Base-by-base conservation (phyloP, 345 rosid species). In the Ceriops decandra region DNA sequence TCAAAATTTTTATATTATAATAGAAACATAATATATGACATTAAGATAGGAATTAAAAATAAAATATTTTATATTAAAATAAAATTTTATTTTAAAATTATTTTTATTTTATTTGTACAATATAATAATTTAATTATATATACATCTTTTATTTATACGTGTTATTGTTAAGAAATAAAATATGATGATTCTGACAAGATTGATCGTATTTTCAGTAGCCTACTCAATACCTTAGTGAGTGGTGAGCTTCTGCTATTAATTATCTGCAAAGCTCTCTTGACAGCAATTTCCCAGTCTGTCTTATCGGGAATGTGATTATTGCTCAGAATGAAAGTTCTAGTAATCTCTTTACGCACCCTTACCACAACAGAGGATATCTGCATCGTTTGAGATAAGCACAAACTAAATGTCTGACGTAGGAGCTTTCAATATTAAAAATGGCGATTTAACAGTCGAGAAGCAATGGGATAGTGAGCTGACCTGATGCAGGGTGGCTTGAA, bases 271-370 rank as follows among this genome's bases (percentile, higher is more conserved):
- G 95, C 93, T 78, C 75, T 85, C 38, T 80, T 69, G 15, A 88
- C 95, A 35, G 87, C 87, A 66, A 74, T 74, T 72, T 88, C 80
- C 90, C 93, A 93, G 46, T 75, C 68, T 16, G 57, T 69, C 84
- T 87, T 76, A 57, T 67, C 71, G 1, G 98, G 97, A 72, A 75
- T 33, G 64, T 90, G 90, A 73, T 75, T 75, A 80, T 79, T 88
- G 69, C 87, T 86, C 47, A 90, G 49, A 63, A 90, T 81, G 51
- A 79, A 77, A 59, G 82, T 85, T 72, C 77, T 77, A 0, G 85
- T 62, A 32, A 79, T 80, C 70, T 87, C 88, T 59, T 77, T 73
- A 51, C 64, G 71, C 67, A 82, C 64, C 70, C 72, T 82, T 60
- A 73, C 69, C 42, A 90, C 63, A 64, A 36, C 52, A 3, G 87